Evolutionary conservation across 2,329 filamentous ascomycete genomes (phyloP), one percentile per base, ranked within the genome.

Genomic region (Thielaviopsis ethacetica): DNA sequence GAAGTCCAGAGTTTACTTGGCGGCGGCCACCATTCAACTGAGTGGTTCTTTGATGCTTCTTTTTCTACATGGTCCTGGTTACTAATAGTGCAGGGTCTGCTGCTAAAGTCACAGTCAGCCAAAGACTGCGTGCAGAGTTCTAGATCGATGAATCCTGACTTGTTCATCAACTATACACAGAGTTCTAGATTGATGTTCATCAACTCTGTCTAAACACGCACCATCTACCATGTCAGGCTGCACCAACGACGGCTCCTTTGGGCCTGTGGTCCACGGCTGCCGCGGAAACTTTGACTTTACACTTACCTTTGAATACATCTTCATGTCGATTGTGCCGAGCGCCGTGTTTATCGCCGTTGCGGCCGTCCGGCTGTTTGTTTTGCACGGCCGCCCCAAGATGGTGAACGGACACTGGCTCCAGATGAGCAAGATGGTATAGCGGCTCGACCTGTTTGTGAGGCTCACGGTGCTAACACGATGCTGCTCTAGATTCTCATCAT

Each of bases 201-300:
- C 24, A 26, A 26, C 3, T 26, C 24, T 26, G 24, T 26, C 24
- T 26, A 26, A 6, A 26, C 24, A 26, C 6, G 6, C 24, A 26
- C 34, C 3, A 41, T 41, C 5, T 17, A 44, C 44, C 12, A 53
- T 38, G 26, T 26, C 53, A 24, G 34, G n/a, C 27, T 73, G 71
- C 54, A 62, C 65, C 54, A 69, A 70, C 63, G 73, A 75, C 60
- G 64, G 65, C 50, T 64, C 69, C 22, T 69, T 76, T 21, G 75
- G 76, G 2, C 75, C 76, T 0, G 63, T 65, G 6, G 72, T 78
- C n/a, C 63, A 63, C 10, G 74, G 72, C 22, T 78, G 75, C 59
- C 72, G 75, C 10, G 70, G 67, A 56, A 71, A 75, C 60, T 78
- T 78, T 58, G 76, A 78, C 63, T 77, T 78, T 59, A 78, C 76